Conservation (phyloP, 2,329 filamentous ascomycete species). For the Fusarium chlamydosporum region DNA sequence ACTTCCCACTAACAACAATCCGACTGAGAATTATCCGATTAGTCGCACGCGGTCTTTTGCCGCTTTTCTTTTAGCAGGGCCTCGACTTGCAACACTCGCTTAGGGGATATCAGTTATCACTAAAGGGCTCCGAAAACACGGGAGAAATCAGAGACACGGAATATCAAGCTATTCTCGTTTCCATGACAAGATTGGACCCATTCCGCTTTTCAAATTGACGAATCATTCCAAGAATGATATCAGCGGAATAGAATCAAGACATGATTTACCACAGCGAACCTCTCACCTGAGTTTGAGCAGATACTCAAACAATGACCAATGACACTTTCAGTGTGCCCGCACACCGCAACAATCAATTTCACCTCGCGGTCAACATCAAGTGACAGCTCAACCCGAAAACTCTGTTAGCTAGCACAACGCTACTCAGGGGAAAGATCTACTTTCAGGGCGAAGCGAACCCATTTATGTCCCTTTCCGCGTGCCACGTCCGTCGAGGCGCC, state of each 20-base stretch:
- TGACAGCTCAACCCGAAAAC: conserved; percentile 15
- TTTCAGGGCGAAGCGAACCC: conserved; percentile 29
- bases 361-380: background rate
- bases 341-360: conserved; percentile 19
- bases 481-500: conserved; percentile 31
- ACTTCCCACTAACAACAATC: conserved; percentile 4
- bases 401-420: conserved; percentile 4
- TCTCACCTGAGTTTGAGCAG: conserved; percentile 3
- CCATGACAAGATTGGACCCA: conserved; percentile 14
- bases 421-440: conserved; percentile 10
- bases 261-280: background rate
- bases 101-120: background rate
- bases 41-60: background rate
- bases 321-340: conserved; percentile 14
- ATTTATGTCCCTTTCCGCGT: conserved; percentile 11
- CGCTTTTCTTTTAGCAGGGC: conserved; percentile 1
- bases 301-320: conserved; percentile 3
- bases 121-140: background rate
- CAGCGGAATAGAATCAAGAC: background rate
- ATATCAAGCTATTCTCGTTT: conserved; percentile 14
- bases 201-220: conserved; percentile 21
- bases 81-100: conserved; percentile 11
- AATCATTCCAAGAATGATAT: background rate
- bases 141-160: conserved; percentile 15
- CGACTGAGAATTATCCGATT: background rate